A percentile compares a stretch with the other conserved stretches of the same genome.
Evolutionary conservation across 2,329 filamentous ascomycete species (phyloP).

Genomic region (Macrophomina phaseolina): DNA sequence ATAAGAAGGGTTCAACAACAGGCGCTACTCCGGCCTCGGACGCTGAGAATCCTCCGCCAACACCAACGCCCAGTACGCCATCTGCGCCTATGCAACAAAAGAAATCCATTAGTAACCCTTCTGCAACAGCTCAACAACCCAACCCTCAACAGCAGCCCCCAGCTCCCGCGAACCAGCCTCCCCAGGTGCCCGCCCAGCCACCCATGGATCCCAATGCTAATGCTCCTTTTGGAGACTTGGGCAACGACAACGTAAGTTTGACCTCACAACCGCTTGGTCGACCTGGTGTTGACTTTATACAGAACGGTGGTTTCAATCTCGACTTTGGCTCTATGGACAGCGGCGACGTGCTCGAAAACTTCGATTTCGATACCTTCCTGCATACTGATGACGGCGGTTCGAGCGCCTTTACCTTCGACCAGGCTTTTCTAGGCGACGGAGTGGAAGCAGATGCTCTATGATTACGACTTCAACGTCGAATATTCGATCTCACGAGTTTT

Average conservation of each 20-base stretch:
- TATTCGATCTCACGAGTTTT: constrained; percentile 24
- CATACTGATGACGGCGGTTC: constrained; percentile 55
- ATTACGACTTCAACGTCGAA: constrained; percentile 15
- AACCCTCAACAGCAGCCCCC: constrained; percentile 41
- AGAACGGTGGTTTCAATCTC: constrained; percentile 45
- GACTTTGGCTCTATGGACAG: constrained; percentile 54
- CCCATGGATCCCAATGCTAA: constrained; percentile 43
- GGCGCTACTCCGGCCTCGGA: constrained; percentile 49
- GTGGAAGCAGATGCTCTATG: constrained; percentile 23
- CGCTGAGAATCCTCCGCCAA: constrained; percentile 49
- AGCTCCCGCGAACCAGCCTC: constrained; percentile 28
- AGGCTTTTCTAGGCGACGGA: constrained; percentile 13
- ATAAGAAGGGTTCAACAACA: constrained; percentile 49
- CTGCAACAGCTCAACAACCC: constrained; percentile 41
- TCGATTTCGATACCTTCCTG: constrained; percentile 71
- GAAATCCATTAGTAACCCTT: constrained; percentile 42
- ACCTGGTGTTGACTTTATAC: constrained; percentile 37
- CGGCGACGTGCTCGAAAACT: constrained; percentile 70
- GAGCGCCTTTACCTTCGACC: constrained; percentile 18
- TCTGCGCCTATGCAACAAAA: constrained; percentile 53
- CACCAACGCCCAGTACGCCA: constrained; percentile 56
- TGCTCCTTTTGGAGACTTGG: constrained; percentile 49
- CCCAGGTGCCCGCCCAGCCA: constrained; percentile 29
- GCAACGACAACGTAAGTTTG: constrained; percentile 41
- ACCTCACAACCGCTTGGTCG: background rate